Evolutionary conservation across 129 eudicot genomes (phyloP).

Genomic region (Flaveria trinervia): DNA sequence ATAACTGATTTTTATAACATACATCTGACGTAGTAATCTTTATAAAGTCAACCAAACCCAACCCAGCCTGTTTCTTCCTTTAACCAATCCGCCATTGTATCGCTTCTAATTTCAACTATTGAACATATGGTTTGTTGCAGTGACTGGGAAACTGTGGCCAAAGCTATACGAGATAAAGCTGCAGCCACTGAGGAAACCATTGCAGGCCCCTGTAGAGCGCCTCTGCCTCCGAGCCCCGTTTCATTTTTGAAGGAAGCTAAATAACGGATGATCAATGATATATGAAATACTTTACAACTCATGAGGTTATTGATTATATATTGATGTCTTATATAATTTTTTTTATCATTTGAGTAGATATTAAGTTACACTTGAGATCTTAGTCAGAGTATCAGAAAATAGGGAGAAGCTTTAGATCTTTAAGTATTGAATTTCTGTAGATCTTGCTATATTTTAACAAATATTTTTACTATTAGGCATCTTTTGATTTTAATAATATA

Average conservation of each 20-base stretch:
- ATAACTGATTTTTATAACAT: background rate
- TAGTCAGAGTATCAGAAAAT: constrained; percentile 1
- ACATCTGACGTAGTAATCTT: background rate
- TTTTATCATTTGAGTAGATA: constrained; percentile 4
- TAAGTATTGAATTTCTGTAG: constrained; percentile 6
- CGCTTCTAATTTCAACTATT: background rate
- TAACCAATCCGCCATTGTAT: constrained; percentile 7
- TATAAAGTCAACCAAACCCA: background rate
- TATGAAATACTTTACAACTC: background rate
- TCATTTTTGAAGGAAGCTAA: constrained; percentile 39
- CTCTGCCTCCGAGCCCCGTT: constrained; percentile 53
- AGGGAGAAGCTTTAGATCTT: constrained; percentile 13
- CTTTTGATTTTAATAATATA: too few species aligned
- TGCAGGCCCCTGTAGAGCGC: constrained; percentile 47
- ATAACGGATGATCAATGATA: background rate
- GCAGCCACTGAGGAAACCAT: constrained; percentile 50
- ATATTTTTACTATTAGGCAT: background rate
- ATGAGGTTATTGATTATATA: background rate
- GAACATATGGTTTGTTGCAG: constrained; percentile 44
- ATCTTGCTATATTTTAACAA: background rate
- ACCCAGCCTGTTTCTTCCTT: background rate
- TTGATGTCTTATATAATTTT: background rate
- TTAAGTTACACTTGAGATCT: constrained; percentile 3
- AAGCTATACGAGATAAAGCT: constrained; percentile 87
- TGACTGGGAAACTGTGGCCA: constrained; percentile 97